Evolutionary conservation across 2,329 filamentous ascomycete genomes (phyloP).

Genomic region (Neopestalotiopsis sp.): DNA sequence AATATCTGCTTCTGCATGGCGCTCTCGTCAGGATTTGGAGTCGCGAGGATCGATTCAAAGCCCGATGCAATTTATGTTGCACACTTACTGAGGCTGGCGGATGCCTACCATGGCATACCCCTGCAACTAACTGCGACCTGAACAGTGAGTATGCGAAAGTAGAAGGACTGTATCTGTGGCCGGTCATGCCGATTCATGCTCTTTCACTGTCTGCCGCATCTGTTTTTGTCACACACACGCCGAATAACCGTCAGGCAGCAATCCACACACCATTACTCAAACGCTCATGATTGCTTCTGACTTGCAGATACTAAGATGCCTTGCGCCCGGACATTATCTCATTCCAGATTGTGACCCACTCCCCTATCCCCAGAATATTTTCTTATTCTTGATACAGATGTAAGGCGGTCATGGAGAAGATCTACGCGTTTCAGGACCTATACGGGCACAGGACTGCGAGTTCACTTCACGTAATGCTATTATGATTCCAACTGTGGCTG

Average conservation of each 20-base stretch:
- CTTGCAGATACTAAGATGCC: neutral
- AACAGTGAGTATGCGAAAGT: neutral
- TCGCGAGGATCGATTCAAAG: neutral
- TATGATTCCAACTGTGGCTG: neutral
- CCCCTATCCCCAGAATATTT: neutral
- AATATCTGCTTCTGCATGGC: neutral
- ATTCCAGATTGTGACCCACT: neutral
- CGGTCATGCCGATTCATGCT: neutral
- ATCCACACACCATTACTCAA: neutral
- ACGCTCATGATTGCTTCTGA: neutral
- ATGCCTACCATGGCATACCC: neutral
- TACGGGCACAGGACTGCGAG: neutral
- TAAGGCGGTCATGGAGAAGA: neutral
- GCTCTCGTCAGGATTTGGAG: neutral
- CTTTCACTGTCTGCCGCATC: neutral
- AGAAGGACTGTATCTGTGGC: neutral
- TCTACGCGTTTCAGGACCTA: neutral
- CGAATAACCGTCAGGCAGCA: neutral
- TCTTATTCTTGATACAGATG: neutral
- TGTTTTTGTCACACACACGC: neutral
- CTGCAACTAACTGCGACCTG: neutral
- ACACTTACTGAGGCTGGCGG: neutral
- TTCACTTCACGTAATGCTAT: neutral
- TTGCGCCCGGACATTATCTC: neutral
- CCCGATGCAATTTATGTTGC: neutral